Evolutionary conservation across 106 monocot species (phyloP).

Genomic region (Apostasia ramifera): DNA sequence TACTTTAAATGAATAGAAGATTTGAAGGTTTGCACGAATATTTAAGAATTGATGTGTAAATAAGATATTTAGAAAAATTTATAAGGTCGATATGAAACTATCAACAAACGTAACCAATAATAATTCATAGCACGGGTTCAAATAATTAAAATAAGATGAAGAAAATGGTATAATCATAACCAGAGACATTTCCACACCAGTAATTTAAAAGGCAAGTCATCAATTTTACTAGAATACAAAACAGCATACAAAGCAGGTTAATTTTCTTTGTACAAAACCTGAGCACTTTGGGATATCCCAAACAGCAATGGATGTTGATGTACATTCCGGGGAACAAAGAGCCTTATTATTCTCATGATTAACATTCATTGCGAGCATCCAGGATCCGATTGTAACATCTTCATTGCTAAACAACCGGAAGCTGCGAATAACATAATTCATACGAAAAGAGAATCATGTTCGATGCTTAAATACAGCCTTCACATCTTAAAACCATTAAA

Average conservation of each 20-base stretch:
- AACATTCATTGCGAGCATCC: slow-evolving; percentile 99
- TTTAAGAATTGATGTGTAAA: no score
- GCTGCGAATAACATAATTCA: slow-evolving; percentile 29
- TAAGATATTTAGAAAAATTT: no score
- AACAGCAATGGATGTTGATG: slow-evolving; percentile 81
- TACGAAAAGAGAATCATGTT: no score
- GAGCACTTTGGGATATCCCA: slow-evolving; percentile 98
- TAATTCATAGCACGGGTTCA: no score
- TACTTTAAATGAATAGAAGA: no score
- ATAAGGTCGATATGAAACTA: no score
- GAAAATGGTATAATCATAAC: not conserved
- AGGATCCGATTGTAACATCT: slow-evolving; percentile 86
- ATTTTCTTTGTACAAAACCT: slow-evolving; percentile 28
- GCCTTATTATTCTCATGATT: slow-evolving; percentile 73
- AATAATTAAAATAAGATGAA: no score
- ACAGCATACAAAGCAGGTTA: slow-evolving; percentile 3
- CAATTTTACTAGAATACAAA: not conserved
- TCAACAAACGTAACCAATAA: no score
- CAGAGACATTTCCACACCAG: not conserved
- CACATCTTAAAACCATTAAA: no score
- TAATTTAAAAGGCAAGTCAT: no score
- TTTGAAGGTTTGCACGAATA: no score
- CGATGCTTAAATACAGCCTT: no score
- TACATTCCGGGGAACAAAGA: slow-evolving; percentile 63
- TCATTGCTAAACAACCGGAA: slow-evolving; percentile 98